Base-by-base conservation (phyloP, 805 yeast species). In the Maudiozyma turicensis region DNA sequence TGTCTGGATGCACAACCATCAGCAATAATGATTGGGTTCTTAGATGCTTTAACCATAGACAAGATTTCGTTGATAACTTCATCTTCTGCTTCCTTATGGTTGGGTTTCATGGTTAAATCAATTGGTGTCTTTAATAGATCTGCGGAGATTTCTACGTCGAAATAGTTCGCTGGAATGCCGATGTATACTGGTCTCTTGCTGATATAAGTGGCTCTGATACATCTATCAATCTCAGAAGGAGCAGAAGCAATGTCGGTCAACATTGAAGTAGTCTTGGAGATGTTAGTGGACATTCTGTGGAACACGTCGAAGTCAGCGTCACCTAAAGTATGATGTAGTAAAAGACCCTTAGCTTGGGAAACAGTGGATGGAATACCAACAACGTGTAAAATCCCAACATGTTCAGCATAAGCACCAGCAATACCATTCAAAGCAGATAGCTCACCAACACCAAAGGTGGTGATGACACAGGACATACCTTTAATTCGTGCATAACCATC, bases 401-500 rank as follows among this genome's bases (percentile, higher is more conserved):
- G 91, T 68, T 86, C 95, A 52, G 95, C 88, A 67, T 80, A 86
- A 43, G 90, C 73, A 57, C 95, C 95, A 33, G 89, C 95, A 60
- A 86, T 75, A 57, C 90, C 95, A 65, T 84, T 85, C 58, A 84
- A 71, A 5, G 91, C 89, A 29, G 84, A 76, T 61, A 85, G 74
- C 66, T 85, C 95, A 64, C 95, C 95, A 45, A 86, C 95, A 68
- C 95, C 95, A 61, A 86, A 86, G 43, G 95, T 86, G 61, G 93
- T 86, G 58, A 85, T 73, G 45, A 86, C 55, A 55, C 83, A 81
- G 50, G 83, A 77, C 60, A 85, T 67, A 48, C 88, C 83, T 67
- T 84, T 85, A 60, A 86, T 72, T 64, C 95, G 72, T 43, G 90
- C 80, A 70, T 86, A 86, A 52, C 95, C 95, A 67, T 86, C 95